Base-by-base conservation (phyloP, 139 green algal genomes). In the Trebouxia sp. region DNA sequence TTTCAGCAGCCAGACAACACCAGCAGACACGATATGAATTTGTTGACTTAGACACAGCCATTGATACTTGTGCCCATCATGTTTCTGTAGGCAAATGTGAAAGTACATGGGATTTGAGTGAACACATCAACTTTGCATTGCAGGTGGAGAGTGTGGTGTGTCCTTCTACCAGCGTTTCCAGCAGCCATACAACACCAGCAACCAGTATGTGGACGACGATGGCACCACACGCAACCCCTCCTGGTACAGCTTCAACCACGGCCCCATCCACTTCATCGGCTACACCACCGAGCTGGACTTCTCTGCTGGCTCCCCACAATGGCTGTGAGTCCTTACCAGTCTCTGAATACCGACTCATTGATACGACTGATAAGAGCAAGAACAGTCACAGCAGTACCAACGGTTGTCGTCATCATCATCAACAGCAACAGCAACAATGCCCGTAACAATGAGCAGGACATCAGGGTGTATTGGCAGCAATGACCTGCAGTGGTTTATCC, bases 241-340 rank as follows among this genome's bases (percentile, higher is more conserved):
- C 1, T 83, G 83, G 83, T 86, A 83, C 69, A 82, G 69, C 32
- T 83, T 83, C 17, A 62, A 83, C 42, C 76, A 79, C 8, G 83
- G 83, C 0, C 78, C 83, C 43, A 74, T 86, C 28, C 83, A 86
- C 70, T 86, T 83, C 58, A 41, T 82, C 32, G 48, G 76, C 51
- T 79, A 81, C 67, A 83, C 67, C 78, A 83, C 83, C 39, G 83
- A 86, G 77, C 55, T 83, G 43, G 43, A 72, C 55, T 86, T 83
- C 50, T 38, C 22, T 37, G 50, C 43, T 2, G 83, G 77, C 39
- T 75, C 53, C 8, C 32, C 45, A 1, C 83, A 86, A 72, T 58
- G 81, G 43, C 5, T 78, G 75, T 86, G 35, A 48, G 82, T 14
- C 17, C 22, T 3, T 11, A 7, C 15, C 6, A 22, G 17, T 78